Conservation (phyloP, 768 basidiomycete species). For the Lentinus brumalis region DNA sequence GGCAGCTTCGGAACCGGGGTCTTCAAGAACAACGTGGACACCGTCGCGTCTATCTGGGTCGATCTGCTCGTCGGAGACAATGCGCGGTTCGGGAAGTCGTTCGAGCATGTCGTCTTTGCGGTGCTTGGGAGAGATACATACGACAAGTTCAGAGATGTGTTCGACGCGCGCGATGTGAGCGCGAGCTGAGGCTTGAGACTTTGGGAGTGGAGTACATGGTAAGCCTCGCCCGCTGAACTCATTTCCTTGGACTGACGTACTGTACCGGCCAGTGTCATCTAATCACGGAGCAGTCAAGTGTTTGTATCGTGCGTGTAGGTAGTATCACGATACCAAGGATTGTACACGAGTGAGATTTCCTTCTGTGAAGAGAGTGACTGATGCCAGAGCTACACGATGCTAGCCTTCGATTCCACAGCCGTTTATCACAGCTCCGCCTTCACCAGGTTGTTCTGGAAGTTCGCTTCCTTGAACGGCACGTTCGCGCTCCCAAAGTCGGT, state of each 20-base stretch:
- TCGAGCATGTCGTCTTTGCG: constrained; percentile 68
- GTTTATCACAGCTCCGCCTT: neutral
- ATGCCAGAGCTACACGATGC: no score
- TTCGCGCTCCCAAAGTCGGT: constrained; percentile 5
- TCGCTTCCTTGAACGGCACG: constrained; percentile 4
- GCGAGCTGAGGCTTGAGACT: neutral
- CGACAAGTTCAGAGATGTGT: constrained; percentile 41
- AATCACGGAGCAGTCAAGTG: no score
- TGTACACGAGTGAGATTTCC: no score
- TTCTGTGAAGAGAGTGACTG: no score
- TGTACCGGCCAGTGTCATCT: no score
- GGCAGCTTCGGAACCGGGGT: constrained; percentile 82
- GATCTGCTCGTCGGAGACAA: constrained; percentile 52
- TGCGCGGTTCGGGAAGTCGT: constrained; percentile 58
- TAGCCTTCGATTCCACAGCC: no score
- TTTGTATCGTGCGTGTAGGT: no score
- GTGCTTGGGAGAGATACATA: constrained; percentile 57
- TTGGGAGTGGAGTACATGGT: neutral
- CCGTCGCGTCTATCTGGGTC: constrained; percentile 65
- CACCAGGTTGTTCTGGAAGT: constrained; percentile 4
- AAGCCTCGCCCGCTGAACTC: neutral
- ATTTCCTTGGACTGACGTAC: no score
- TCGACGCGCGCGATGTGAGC: constrained; percentile 19
- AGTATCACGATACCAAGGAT: no score
- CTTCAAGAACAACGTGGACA: constrained; percentile 62